Base-by-base conservation (phyloP, 148 eudicot genomes). In the Amaranthus cruentus region DNA sequence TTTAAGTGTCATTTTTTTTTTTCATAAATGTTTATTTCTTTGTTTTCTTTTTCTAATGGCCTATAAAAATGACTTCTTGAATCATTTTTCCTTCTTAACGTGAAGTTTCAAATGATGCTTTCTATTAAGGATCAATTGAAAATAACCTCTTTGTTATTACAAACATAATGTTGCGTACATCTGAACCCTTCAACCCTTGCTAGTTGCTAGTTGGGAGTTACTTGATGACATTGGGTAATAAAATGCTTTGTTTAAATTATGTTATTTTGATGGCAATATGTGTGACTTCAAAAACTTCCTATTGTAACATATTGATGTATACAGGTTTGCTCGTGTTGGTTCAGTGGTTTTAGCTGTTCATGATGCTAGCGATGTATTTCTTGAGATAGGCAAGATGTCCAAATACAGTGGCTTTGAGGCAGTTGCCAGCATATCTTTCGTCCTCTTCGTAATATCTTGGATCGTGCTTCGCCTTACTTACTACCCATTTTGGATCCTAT, bases 351-450 rank as follows among this genome's bases (percentile, higher is more conserved):
- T 94, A 75, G 98, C 98, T 77, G 84, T 91, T 74, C 98, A 94
- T 82, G 98, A 94, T 82, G 97, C 97, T 28, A 94, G 93, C 78
- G 98, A 94, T 57, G 89, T 94, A 66, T 90, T 91, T 81, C 88
- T 94, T 21, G 98, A 94, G 85, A 73, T 88, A 9, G 98, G 98
- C 62, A 94, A 94, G 83, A 93, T 93, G 98, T 93, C 98, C 47
- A 93, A 91, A 76, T 93, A 93, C 77, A 84, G 95, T 77, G 91
- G 91, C 49, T 85, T 84, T 9, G 98, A 94, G 81, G 77, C 87
- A 69, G 68, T 91, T 79, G 98, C 98, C 56, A 94, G 98, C 81
- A 12, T 84, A 71, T 79, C 91, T 18, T 91, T 91, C 83, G 72
- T 94, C 66, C 81, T 89, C 71, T 94, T 94, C 74, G 96, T 84